Percentiles rank a stretch among this genome's conserved stretches.
Evolutionary conservation across 345 rosid genomes (phyloP).

Genomic region (Geranium brycei): DNA sequence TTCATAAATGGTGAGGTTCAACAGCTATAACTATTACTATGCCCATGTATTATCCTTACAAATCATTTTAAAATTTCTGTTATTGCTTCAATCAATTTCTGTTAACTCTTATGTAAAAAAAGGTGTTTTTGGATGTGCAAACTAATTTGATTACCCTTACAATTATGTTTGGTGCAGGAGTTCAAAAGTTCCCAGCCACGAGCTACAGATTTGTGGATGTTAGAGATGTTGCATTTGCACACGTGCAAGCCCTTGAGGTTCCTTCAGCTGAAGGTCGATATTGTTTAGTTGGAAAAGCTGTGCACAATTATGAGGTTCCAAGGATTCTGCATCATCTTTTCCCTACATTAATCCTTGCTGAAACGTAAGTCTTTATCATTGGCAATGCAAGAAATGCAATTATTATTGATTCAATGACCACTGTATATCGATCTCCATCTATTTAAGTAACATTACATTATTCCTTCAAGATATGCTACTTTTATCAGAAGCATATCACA

Average conservation of each 20-base stretch:
- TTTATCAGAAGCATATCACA: too few species aligned
- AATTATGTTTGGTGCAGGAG: constrained; percentile 8
- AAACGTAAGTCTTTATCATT: constrained; percentile 8
- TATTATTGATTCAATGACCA: too few species aligned
- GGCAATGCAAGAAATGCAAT: too few species aligned
- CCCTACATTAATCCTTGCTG: constrained; percentile 5
- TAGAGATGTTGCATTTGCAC: constrained; percentile 16
- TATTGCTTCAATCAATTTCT: too few species aligned
- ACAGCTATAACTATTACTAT: not conserved
- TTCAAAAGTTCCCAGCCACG: constrained; percentile 6
- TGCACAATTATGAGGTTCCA: constrained; percentile 2
- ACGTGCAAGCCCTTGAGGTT: constrained; percentile 12
- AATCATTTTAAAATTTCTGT: too few species aligned
- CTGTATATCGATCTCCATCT: too few species aligned
- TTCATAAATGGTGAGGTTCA: constrained; percentile 17
- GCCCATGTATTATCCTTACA: too few species aligned
- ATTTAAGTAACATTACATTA: too few species aligned
- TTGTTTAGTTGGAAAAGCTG: constrained; percentile 3
- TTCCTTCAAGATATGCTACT: too few species aligned
- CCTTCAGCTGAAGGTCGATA: constrained; percentile 14
- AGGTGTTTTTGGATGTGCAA: too few species aligned
- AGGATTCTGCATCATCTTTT: constrained; percentile 7
- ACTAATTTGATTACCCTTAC: too few species aligned
- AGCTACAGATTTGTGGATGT: constrained; percentile 10
- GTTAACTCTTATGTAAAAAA: too few species aligned